phyloP scores from a whole-genome alignment of 202 grass and related monocot genomes.

The Zoysia matrella region DNA sequence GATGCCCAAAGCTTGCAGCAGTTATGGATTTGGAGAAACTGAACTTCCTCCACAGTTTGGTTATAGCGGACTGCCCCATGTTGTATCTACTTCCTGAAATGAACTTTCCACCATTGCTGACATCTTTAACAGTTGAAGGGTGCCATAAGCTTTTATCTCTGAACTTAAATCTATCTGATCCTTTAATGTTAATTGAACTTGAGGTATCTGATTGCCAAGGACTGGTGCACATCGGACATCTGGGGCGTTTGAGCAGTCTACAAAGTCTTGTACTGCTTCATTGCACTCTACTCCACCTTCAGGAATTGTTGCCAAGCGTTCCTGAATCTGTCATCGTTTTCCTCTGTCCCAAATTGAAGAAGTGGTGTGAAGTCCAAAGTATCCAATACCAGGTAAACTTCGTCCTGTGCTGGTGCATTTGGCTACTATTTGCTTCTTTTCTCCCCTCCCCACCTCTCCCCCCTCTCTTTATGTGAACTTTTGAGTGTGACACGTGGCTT shows the following conservation, averaged over 20 bases:
- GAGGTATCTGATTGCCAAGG: slow-evolving; percentile 43
- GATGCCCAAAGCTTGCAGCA: slow-evolving; percentile 34
- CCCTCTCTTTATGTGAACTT: too few relatives aligned
- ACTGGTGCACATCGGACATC: not conserved
- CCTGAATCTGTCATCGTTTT: slow-evolving; percentile 36
- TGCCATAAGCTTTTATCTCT: slow-evolving; percentile 40
- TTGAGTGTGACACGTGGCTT: too few relatives aligned
- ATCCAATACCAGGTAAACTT: slow-evolving; percentile 17
- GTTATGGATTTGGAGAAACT: slow-evolving; percentile 21
- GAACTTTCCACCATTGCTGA: slow-evolving; percentile 21
- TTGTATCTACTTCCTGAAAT: slow-evolving; percentile 6
- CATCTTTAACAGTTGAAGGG: slow-evolving; percentile 39
- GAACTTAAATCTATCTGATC: not conserved
- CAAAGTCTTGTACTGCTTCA: slow-evolving; percentile 42
- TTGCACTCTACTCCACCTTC: slow-evolving; percentile 35
- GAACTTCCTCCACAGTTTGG: not conserved
- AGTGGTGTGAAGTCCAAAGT: slow-evolving; percentile 44
- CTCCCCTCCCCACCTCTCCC: too few relatives aligned
- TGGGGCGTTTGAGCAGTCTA: not conserved
- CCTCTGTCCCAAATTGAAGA: slow-evolving; percentile 43
- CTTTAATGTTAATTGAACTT: slow-evolving; percentile 30
- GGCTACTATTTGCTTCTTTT: too few relatives aligned
- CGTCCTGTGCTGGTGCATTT: too few relatives aligned
- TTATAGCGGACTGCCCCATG: slow-evolving; percentile 43
- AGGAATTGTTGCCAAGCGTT: slow-evolving; percentile 4